Base-by-base conservation (phyloP, 2,329 filamentous ascomycete species). In the Neonectria punicea region DNA sequence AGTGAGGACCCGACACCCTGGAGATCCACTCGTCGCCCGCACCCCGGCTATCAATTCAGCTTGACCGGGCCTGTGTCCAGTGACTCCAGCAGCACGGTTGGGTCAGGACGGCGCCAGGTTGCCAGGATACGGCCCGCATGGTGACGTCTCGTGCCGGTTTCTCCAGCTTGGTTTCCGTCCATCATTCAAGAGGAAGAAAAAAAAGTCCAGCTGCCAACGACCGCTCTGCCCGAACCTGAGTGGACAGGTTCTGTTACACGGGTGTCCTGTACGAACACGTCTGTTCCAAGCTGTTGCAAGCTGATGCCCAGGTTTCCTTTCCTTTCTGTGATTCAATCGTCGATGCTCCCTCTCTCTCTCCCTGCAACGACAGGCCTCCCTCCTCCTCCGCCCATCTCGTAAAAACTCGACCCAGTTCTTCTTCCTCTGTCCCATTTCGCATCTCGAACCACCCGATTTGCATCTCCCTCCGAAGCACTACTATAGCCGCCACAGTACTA, bases 211-310 rank as follows among this genome's bases (percentile, higher is more conserved):
- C 49, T 56, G 34, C 50, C 62, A 62, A 57, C 54, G 54, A 55
- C 54, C 50, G 55, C 62, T 44, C 61, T 34, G 34, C n/a, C 46
- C 44, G 54, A 51, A 44, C 59, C 57, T 41, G 44, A 49, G 47
- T 59, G 43, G 55, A 63, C 55, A 62, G 57, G 53, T 69, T 69
- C 46, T 64, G 66, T 70, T 53, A 58, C 57, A 71, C 69, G 53
- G 28, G 50, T 53, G 58, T 56, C 30, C 63, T 73, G 63, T 68
- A 66, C 34, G 62, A 65, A 70, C 58, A 72, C 63, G 66, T 70
- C 36, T 39, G 36, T 36, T 36, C 4, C 34, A 16, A 36, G 34
- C 34, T 39, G 36, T 39, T 39, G 5, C 36, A n/a, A 16, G 36
- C 16, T 39, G 36, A 43, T 28, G 54, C 53, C 54, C n/a, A n/a